These are phyloP conservation scores for Arxiozyma heterogenica DNA, from an alignment of 1,139 yeast genomes.

Conservation along the genomic window DNA sequence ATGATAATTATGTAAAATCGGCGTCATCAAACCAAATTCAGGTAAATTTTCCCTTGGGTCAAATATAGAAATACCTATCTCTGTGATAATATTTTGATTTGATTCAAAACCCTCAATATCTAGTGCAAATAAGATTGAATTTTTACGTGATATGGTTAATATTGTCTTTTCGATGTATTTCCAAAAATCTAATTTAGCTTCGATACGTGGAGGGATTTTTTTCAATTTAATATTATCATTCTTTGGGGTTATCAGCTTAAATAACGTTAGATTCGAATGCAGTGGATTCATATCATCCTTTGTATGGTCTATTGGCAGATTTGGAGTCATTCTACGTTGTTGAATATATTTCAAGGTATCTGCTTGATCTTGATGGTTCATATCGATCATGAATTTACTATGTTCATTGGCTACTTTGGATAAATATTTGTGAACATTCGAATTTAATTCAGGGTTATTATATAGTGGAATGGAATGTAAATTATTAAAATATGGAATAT, in stretches of 20 bases:
- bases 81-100: constrained; percentile 42
- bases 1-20: constrained; percentile 40
- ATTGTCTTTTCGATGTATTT: constrained; percentile 20
- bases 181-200: background rate
- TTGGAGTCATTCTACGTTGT: background rate
- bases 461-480: background rate
- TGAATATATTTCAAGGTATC: constrained; percentile 1
- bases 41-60: constrained; percentile 40
- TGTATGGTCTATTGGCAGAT: background rate
- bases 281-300: background rate
- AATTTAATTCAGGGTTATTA: background rate
- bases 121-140: constrained; percentile 41
- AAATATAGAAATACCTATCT: constrained; percentile 59
- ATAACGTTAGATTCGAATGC: background rate
- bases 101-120: constrained; percentile 64
- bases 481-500: background rate
- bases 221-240: background rate
- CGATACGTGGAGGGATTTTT: background rate
- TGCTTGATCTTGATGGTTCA: background rate
- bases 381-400: background rate
- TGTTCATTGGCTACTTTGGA: background rate
- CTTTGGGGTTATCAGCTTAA: background rate
- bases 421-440: background rate
- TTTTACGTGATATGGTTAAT: constrained; percentile 21
- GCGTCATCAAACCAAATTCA: constrained; percentile 8